Evolutionary conservation across 345 rosid species (phyloP), one percentile per base, ranked within the genome.

Genomic region (Boechera divaricarpa): DNA sequence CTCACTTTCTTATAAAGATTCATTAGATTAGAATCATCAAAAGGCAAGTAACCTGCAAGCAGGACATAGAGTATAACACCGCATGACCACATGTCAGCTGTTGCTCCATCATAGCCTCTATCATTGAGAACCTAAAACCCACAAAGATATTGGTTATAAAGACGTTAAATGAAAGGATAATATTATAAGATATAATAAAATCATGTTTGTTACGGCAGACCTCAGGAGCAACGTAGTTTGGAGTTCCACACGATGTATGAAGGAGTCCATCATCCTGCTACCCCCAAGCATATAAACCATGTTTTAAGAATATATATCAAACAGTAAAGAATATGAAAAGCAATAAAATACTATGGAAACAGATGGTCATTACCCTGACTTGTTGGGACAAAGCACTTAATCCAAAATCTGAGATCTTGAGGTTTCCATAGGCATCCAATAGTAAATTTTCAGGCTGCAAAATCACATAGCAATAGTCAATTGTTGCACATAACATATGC

Each of bases 21-120:
- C 84, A 92, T 85, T 55, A 95, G 87, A 95, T 89, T 95, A 85
- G 96, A 75, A 86, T 95, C 99, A 82, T 95, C 99, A 13, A 95
- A 95, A 86, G 99, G 99, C 87, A 95, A 95, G 86, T 95, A 92
- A 75, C 99, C 98, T 67, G 98, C 98, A 71, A 95, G 94, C 86
- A 95, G 77, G 39, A 95, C 96, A 88, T 89, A 95, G 73, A 95
- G 98, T 76, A 95, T 86, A 69, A 95, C 99, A 71, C 98, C 99
- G 67, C 99, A 92, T 35, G 99, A 95, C 98, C 99, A 95, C 83
- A 95, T 63, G 71, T 95, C 99, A 5, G 99, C 99, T 1, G 94
- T 92, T 66, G 98, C 90, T 54, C 99, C 99, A 73, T 95, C 98
- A 5, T 95, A 95, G 69, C 99, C 98, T 86, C 89, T 80, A 71